Evolutionary conservation across 306 rosid species (phyloP).

Genomic region (Acacia confusa): DNA sequence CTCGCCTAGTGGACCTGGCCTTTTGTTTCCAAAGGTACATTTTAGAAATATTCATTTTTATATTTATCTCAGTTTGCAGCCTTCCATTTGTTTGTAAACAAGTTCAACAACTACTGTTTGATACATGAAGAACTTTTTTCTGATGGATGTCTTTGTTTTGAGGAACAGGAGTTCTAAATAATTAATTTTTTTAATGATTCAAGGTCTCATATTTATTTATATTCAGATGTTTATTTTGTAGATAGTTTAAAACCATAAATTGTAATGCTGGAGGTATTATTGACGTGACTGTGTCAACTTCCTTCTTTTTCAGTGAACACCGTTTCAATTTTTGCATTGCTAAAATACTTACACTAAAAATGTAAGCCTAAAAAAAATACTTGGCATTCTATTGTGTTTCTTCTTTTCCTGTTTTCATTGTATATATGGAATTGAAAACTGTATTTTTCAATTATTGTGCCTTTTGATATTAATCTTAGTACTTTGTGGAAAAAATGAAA

Average conservation of each 20-base stretch:
- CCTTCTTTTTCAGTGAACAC: background rate
- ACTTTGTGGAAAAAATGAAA: slow-evolving; percentile 1
- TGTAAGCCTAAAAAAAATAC: background rate
- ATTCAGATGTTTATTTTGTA: background rate
- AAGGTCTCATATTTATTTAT: background rate
- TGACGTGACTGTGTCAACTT: background rate
- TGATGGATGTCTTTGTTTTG: background rate
- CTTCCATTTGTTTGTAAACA: background rate
- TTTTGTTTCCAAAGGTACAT: slow-evolving; percentile 78
- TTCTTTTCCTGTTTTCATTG: background rate
- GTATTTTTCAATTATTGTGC: slow-evolving; percentile 4
- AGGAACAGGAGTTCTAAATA: background rate
- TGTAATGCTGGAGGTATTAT: background rate
- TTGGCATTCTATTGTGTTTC: background rate
- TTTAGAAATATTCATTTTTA: background rate
- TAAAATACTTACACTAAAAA: background rate
- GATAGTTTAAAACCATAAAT: background rate
- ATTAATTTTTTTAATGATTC: background rate
- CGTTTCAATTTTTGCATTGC: background rate
- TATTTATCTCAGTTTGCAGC: background rate
- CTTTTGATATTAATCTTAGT: background rate
- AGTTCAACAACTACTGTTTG: background rate
- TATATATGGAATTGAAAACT: background rate
- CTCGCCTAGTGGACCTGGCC: slow-evolving; percentile 83
- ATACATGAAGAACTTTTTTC: background rate